Percentiles rank a stretch among this genome's conserved stretches.
These are phyloP conservation scores for Arabis hirsuta DNA, from an alignment of 345 rosid species.

Conservation along the genomic window DNA sequence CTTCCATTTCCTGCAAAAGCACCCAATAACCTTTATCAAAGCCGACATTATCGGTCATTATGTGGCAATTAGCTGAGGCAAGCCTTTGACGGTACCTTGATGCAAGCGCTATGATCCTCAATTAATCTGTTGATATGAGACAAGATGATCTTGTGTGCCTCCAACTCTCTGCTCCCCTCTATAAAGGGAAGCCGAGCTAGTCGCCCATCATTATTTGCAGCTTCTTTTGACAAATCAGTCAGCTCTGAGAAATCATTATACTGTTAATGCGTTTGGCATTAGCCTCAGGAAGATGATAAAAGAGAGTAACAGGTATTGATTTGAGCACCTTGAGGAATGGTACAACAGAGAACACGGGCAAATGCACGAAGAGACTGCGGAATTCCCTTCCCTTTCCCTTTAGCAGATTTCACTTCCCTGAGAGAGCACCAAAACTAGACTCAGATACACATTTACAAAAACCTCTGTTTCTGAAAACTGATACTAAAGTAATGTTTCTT, in stretches of 20 bases:
- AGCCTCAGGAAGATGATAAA: slow-evolving; percentile 2
- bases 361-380: slow-evolving; percentile 87
- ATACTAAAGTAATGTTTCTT: not conserved
- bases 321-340: slow-evolving; percentile 56
- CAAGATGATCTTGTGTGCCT: slow-evolving; percentile 65
- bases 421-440: slow-evolving; percentile 25
- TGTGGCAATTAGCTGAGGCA: slow-evolving; percentile 18
- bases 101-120: slow-evolving; percentile 47
- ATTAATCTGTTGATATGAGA: slow-evolving; percentile 52
- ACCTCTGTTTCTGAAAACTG: not conserved
- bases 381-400: slow-evolving; percentile 79
- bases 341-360: slow-evolving; percentile 72
- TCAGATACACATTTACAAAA: slow-evolving; percentile 5
- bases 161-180: slow-evolving; percentile 55
- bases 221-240: slow-evolving; percentile 63
- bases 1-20: slow-evolving; percentile 51
- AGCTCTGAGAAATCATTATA: slow-evolving; percentile 51
- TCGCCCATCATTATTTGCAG: slow-evolving; percentile 75
- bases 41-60: not conserved
- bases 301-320: slow-evolving; percentile 15
- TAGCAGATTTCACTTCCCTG: slow-evolving; percentile 77
- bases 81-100: slow-evolving; percentile 54
- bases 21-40: slow-evolving; percentile 11
- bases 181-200: slow-evolving; percentile 70
- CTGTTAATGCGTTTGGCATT: slow-evolving; percentile 14